A percentile compares a stretch with the other conserved stretches of the same genome.
phyloP scores from a whole-genome alignment of 108 stramenopile species.

The Bacterosira constricta region DNA sequence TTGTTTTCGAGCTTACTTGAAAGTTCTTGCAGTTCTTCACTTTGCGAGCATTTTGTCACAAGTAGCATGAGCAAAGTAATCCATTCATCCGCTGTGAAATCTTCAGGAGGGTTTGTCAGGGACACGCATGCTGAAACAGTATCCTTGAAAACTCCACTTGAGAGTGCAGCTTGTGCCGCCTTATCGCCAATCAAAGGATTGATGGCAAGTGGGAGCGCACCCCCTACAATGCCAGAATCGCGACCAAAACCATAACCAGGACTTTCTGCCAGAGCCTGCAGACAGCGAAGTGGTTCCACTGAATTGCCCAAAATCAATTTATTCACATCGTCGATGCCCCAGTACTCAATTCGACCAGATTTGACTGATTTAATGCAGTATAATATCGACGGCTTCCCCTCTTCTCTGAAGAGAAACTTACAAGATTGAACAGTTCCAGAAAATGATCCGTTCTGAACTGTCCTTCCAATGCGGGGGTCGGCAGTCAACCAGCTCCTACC shows the following conservation, averaged over 20 bases:
- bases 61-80: conserved; percentile 65
- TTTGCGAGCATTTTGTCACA: conserved; percentile 77
- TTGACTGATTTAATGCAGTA: conserved; percentile 55
- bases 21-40: conserved; percentile 71
- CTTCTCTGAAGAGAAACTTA: conserved; percentile 32
- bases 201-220: conserved; percentile 70
- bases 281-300: conserved; percentile 61
- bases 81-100: conserved; percentile 78
- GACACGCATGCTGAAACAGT: conserved; percentile 64
- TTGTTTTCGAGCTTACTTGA: conserved; percentile 41
- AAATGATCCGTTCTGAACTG: conserved; percentile 37
- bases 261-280: conserved; percentile 79
- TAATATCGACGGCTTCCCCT: conserved; percentile 40
- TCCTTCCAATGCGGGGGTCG: conserved; percentile 80
- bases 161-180: conserved; percentile 72
- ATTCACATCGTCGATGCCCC: conserved; percentile 67
- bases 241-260: conserved; percentile 75
- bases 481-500: conserved; percentile 80
- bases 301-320: conserved; percentile 53
- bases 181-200: conserved; percentile 82
- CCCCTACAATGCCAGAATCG: conserved; percentile 53
- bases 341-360: conserved; percentile 49
- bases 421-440: conserved; percentile 42
- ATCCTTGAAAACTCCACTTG: conserved; percentile 76
- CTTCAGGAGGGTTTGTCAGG: conserved; percentile 59